Evolutionary conservation across 1,284 basidiomycete genomes (phyloP).

Genomic region (Schizopora paradoxa): DNA sequence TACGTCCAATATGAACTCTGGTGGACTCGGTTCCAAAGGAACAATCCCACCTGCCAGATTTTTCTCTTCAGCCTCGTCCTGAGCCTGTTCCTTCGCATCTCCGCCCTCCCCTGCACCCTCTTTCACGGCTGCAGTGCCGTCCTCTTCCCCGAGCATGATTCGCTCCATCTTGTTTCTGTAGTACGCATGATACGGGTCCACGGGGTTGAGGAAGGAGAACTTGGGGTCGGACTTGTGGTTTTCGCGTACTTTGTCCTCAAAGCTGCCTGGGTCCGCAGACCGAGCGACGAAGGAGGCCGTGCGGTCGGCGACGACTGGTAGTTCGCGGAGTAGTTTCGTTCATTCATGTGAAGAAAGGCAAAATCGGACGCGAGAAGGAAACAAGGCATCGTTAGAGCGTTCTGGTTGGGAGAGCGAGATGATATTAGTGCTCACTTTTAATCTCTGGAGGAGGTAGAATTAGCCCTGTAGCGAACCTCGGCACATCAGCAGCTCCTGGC

Average conservation of each 20-base stretch:
- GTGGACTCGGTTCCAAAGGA: conserved; percentile 69
- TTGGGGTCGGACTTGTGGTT: conserved; percentile 92
- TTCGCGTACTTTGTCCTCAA: conserved; percentile 95
- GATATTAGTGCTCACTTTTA: conserved; percentile 57
- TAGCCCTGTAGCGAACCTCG: conserved; percentile 73
- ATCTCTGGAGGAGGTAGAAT: conserved; percentile 92
- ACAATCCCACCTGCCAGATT: conserved; percentile 10
- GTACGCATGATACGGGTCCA: conserved; percentile 96
- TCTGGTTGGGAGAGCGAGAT: conserved; percentile 5
- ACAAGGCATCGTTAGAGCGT: conserved; percentile 4
- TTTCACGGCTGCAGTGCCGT: conserved; percentile 39
- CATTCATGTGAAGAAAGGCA: background rate
- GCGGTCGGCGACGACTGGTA: conserved; percentile 89
- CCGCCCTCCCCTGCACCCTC: conserved; percentile 48
- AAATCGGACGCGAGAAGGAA: background rate
- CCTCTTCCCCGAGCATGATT: conserved; percentile 68
- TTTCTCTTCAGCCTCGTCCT: conserved; percentile 35
- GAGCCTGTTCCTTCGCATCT: conserved; percentile 32
- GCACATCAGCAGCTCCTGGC: conserved; percentile 18
- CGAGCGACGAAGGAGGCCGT: conserved; percentile 93
- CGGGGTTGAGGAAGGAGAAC: conserved; percentile 92
- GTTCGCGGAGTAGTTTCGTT: background rate
- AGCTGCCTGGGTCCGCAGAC: conserved; percentile 81
- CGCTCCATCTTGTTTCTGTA: conserved; percentile 86
- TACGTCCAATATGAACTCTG: conserved; percentile 85